Evolutionary conservation across 2,329 filamentous ascomycete genomes (phyloP).

Genomic region (Colletotrichum sp.): DNA sequence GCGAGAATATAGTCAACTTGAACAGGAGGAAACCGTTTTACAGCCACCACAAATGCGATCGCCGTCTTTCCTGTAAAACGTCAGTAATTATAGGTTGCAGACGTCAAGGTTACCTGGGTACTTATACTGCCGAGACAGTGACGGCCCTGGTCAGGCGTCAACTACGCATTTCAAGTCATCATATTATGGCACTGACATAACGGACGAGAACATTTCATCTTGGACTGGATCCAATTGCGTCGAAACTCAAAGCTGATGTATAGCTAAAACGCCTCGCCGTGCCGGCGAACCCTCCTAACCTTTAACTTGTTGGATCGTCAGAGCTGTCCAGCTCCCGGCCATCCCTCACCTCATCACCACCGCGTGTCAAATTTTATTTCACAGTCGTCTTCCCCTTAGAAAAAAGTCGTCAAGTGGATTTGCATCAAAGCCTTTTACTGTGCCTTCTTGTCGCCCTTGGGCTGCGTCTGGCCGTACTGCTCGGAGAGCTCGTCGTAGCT

Average conservation of each 20-base stretch:
- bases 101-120: neutral
- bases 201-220: neutral
- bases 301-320: neutral
- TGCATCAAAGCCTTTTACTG: constrained; percentile 37
- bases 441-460: constrained; percentile 63
- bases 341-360: neutral
- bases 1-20: no score
- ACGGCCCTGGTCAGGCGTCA: accelerated
- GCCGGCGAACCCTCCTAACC: neutral
- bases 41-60: no score
- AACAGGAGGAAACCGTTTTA: no score
- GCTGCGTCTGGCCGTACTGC: constrained; percentile 69
- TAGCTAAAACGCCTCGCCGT: constrained; percentile 4
- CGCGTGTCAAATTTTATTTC: neutral
- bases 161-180: neutral
- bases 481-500: constrained; percentile 90
- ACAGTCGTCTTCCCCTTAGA: no score
- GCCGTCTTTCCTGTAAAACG: no score
- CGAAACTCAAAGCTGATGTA: neutral
- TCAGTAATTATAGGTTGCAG: neutral
- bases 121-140: neutral
- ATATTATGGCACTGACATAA: neutral
- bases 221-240: neutral
- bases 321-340: neutral
- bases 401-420: neutral